Conservation (phyloP, 345 rosid species). For the Acer yangbiense region DNA sequence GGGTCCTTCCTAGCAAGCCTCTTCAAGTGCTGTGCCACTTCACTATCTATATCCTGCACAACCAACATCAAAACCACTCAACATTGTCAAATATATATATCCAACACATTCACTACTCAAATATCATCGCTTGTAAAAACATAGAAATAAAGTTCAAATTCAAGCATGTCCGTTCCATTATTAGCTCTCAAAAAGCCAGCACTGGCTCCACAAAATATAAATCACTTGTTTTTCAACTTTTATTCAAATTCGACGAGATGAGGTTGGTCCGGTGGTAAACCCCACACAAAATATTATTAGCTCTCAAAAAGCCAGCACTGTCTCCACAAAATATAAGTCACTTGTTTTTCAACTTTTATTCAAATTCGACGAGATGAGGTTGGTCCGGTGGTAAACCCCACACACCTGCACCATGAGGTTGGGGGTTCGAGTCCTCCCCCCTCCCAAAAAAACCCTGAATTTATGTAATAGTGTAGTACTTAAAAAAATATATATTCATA, state of each 20-base stretch:
- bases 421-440: no score
- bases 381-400: no score
- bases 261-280: no score
- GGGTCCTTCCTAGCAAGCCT: constrained; percentile 88
- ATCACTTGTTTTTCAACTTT: neutral
- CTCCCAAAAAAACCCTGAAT: no score
- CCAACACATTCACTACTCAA: constrained; percentile 4
- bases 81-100: neutral
- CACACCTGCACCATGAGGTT: no score
- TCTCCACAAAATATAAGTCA: neutral
- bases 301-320: constrained; percentile 1
- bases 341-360: neutral
- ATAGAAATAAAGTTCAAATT: neutral
- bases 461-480: no score
- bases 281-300: no score
- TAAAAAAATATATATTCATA: neutral
- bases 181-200: neutral
- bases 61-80: constrained; percentile 15
- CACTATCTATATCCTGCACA: constrained; percentile 76
- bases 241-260: neutral
- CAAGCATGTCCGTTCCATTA: neutral
- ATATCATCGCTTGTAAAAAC: neutral
- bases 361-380: no score
- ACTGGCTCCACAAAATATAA: neutral
- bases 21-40: constrained; percentile 81